These are phyloP conservation scores for Apiospora saccharicola DNA, from an alignment of 2,329 filamentous ascomycete genomes.

Conservation along the genomic window DNA sequence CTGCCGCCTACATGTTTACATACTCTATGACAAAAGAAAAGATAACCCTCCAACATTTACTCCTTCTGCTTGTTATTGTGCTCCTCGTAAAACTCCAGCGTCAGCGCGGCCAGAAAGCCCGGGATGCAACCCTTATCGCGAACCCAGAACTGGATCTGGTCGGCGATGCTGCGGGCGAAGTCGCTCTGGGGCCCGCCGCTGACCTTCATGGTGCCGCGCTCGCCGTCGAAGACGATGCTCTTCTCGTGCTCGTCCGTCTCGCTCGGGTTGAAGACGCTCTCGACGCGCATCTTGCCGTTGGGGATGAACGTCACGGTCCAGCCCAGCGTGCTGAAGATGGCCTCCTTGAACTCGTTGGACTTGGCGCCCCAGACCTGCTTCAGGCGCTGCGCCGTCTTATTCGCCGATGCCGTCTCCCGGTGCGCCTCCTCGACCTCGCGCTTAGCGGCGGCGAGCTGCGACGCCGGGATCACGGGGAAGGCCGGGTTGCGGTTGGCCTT, in stretches of 20 bases:
- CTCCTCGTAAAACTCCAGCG: slow-evolving; percentile 91
- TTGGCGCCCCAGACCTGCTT: slow-evolving; percentile 94
- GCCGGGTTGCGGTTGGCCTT: slow-evolving; percentile 50
- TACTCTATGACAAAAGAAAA: background rate
- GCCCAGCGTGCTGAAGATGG: slow-evolving; percentile 88
- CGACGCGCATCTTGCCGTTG: slow-evolving; percentile 95
- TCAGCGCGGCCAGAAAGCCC: slow-evolving; percentile 89
- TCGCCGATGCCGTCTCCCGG: slow-evolving; percentile 72
- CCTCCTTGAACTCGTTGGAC: slow-evolving; percentile 92
- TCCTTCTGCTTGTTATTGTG: background rate
- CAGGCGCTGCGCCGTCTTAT: slow-evolving; percentile 84
- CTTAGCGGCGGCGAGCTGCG: slow-evolving; percentile 77
- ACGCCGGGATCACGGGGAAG: slow-evolving; percentile 74
- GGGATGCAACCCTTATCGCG: slow-evolving; percentile 92
- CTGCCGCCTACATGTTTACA: background rate
- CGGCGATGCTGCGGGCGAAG: slow-evolving; percentile 85
- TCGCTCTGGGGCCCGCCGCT: slow-evolving; percentile 85
- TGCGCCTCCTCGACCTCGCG: slow-evolving; percentile 78
- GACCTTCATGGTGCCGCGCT: slow-evolving; percentile 97
- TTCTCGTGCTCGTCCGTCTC: slow-evolving; percentile 74
- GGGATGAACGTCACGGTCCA: slow-evolving; percentile 97
- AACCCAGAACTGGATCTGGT: slow-evolving; percentile 95
- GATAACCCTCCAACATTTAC: background rate
- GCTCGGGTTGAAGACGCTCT: slow-evolving; percentile 81
- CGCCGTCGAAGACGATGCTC: slow-evolving; percentile 85